Conservation (phyloP, 177 flowering plant species). For the Vitis hybrid region DNA sequence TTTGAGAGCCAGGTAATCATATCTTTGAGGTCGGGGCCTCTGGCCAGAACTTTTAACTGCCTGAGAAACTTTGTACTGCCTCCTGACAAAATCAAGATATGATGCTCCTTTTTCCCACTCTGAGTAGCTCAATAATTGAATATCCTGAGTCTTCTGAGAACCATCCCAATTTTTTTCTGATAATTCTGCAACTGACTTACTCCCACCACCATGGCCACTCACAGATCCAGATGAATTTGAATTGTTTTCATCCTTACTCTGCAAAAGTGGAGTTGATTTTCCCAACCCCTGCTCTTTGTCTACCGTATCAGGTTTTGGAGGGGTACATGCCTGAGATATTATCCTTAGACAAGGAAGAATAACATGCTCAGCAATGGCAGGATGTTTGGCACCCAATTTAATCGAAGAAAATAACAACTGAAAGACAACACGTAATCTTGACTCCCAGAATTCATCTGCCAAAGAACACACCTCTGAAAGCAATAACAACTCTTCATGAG, state of each 20-base stretch:
- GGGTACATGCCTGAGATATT: constrained; percentile 92
- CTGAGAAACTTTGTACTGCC: constrained; percentile 89
- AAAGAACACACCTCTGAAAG: constrained; percentile 94
- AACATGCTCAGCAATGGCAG: constrained; percentile 96
- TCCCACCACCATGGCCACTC: constrained; percentile 37
- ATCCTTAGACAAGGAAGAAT: constrained; percentile 95
- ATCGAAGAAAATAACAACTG: constrained; percentile 91
- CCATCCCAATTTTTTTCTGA: constrained; percentile 75
- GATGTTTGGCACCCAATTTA: constrained; percentile 91
- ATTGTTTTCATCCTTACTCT: constrained; percentile 53
- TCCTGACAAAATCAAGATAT: constrained; percentile 96
- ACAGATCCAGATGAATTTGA: constrained; percentile 39
- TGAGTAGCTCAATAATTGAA: constrained; percentile 83
- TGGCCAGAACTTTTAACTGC: constrained; percentile 53
- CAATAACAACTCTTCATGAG: constrained; percentile 85
- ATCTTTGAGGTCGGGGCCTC: constrained; percentile 71
- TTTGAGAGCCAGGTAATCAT: constrained; percentile 82
- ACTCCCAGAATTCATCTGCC: constrained; percentile 96
- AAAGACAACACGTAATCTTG: constrained; percentile 90
- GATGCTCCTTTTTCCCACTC: constrained; percentile 99
- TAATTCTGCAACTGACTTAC: constrained; percentile 47
- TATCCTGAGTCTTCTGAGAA: constrained; percentile 70
- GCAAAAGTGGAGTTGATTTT: constrained; percentile 40
- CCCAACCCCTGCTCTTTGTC: constrained; percentile 67
- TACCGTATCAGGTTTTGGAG: constrained; percentile 82